Conservation (phyloP, 345 rosid species). For the Aquilaria malaccensis region DNA sequence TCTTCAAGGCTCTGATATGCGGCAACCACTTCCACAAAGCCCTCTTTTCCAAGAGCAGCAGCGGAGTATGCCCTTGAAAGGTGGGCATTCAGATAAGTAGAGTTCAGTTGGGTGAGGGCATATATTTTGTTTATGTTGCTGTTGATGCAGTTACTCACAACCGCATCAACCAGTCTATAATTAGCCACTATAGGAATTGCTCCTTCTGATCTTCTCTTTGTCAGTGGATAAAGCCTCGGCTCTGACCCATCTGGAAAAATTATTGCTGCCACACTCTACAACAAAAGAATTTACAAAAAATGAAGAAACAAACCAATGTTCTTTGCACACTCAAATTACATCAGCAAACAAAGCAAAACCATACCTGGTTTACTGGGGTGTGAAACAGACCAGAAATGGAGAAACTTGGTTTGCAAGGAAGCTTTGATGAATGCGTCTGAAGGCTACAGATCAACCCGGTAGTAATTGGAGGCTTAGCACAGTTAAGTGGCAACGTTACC, state of each 20-base stretch:
- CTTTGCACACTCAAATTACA: conserved; percentile 9
- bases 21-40: conserved; percentile 70
- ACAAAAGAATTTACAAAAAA: not conserved
- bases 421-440: conserved; percentile 11
- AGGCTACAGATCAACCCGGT: conserved; percentile 9
- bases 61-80: conserved; percentile 65
- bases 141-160: conserved; percentile 79
- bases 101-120: conserved; percentile 79
- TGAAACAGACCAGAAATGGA: conserved; percentile 15
- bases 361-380: conserved; percentile 46
- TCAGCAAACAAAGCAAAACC: not conserved
- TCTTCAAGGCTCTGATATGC: conserved; percentile 77
- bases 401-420: conserved; percentile 13
- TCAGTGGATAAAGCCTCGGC: conserved; percentile 60
- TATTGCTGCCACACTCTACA: conserved; percentile 70
- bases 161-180: conserved; percentile 73
- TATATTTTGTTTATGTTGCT: conserved; percentile 77
- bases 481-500: conserved; percentile 20
- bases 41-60: conserved; percentile 49
- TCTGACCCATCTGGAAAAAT: conserved; percentile 74
- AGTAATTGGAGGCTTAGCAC: conserved; percentile 14
- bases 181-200: conserved; percentile 75
- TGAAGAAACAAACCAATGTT: not conserved
- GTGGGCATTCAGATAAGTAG: conserved; percentile 83
- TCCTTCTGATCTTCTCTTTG: conserved; percentile 75